Evolutionary conservation across 352 stramenopile species (phyloP).

Genomic region (Phytophthora pistaciae): DNA sequence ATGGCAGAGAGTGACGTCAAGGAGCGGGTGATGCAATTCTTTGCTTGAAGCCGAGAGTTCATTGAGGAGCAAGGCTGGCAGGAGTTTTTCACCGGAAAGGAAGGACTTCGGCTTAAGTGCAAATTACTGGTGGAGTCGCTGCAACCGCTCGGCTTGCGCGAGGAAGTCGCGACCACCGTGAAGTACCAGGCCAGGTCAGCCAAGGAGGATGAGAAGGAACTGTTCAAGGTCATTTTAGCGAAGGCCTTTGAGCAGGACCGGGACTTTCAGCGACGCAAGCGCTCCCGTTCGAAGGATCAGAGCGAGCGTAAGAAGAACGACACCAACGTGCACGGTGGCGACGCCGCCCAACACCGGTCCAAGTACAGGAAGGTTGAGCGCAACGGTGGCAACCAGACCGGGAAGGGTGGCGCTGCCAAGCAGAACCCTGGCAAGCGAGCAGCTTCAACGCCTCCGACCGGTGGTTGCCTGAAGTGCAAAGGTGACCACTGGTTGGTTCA

Average conservation of each 20-base stretch:
- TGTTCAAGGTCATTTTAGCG: constrained; percentile 20
- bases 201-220: constrained; percentile 13
- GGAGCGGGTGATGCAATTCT: constrained; percentile 25
- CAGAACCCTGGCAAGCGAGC: neutral
- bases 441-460: neutral
- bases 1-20: constrained; percentile 18
- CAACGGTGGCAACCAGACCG: neutral
- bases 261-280: constrained; percentile 22
- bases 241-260: constrained; percentile 25
- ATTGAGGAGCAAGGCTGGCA: constrained; percentile 30
- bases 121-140: constrained; percentile 19
- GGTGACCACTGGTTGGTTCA: constrained; percentile 18
- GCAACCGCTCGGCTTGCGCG: constrained; percentile 7
- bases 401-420: neutral
- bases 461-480: constrained; percentile 20
- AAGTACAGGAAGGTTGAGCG: constrained; percentile 10
- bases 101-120: constrained; percentile 13
- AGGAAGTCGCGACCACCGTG: constrained; percentile 13
- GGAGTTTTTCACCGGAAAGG: constrained; percentile 16
- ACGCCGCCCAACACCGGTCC: neutral
- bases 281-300: constrained; percentile 7
- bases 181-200: constrained; percentile 20
- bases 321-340: neutral
- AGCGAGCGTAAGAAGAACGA: constrained; percentile 7
- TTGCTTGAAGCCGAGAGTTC: constrained; percentile 13